Evolutionary conservation across 345 rosid genomes (phyloP), one percentile per base, ranked within the genome.

Genomic region (Clarkia xantiana): DNA sequence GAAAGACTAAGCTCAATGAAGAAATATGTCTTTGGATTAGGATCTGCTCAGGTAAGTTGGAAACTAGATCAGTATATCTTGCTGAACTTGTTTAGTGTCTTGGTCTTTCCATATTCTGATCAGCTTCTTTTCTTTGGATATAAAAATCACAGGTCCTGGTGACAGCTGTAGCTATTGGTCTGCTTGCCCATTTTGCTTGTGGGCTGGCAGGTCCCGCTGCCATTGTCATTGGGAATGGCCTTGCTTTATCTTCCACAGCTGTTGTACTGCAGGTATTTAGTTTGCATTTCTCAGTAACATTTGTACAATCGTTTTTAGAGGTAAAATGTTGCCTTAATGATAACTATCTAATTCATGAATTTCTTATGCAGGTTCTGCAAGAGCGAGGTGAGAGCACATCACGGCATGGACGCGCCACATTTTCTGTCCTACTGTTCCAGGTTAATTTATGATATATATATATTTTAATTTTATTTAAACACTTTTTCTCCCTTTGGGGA

Each of bases 341-440:
- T 29, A 29, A 29, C 36, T 29, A 29, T 29, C 36, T 29, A 29
- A 29, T 29, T 2, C 36, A 29, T 29, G 36, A 29, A 29, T 29
- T 29, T 10, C 0, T 29, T 7, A 14, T 72, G 56, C 79, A 91
- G 98, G 98, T 91, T 57, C 76, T 91, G 71, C 98, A 86, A 58
- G 98, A 91, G 72, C 77, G 98, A 49, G 94, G 96, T 49, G 98
- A 91, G 79, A 91, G 96, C 70, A 91, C 96, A 63, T 91, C 96
- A 6, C 93, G 94, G 46, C 98, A 91, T 84, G 98, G 98, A 45
- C 95, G 98, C 25, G 98, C 98, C 55, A 78, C 98, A 61, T 86
- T 91, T 71, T 91, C 96, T 40, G 98, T 86, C 71, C 69, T 91
- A 69, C 93, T 91, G 51, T 91, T 91, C 66, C 98, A 91, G 96